Evolutionary conservation across 139 green algal species (phyloP).

Genomic region (Protoeuglena noctilucae): DNA sequence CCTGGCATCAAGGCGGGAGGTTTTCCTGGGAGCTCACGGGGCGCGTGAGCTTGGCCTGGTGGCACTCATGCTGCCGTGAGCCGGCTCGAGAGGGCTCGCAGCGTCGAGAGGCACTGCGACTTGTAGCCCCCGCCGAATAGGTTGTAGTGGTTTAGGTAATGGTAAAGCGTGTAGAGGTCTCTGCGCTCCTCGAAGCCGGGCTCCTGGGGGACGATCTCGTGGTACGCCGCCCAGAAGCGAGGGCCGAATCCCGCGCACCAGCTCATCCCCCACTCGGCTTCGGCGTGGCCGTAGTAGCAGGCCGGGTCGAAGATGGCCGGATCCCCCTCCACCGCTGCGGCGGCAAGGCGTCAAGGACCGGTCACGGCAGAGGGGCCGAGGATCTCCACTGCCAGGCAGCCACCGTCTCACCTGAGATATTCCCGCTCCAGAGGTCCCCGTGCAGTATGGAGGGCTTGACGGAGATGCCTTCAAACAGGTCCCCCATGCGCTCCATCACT

Average conservation of each 20-base stretch:
- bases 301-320: slow-evolving; percentile 70
- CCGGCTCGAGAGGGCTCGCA: too few species aligned
- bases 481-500: slow-evolving; percentile 53
- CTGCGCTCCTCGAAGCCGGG: slow-evolving; percentile 50
- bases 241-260: slow-evolving; percentile 51
- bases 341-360: too few species aligned
- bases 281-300: slow-evolving; percentile 77
- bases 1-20: too few species aligned
- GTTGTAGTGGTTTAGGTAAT: slow-evolving; percentile 88
- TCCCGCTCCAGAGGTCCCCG: slow-evolving; percentile 92
- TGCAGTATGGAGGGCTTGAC: slow-evolving; percentile 73
- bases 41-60: too few species aligned
- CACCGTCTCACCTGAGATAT: too few species aligned
- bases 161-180: slow-evolving; percentile 76
- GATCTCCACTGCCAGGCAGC: too few species aligned
- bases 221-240: slow-evolving; percentile 41
- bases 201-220: slow-evolving; percentile 46
- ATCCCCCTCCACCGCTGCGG: slow-evolving; percentile 35
- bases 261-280: slow-evolving; percentile 94
- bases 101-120: too few species aligned
- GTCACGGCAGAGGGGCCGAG: too few species aligned
- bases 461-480: slow-evolving; percentile 53
- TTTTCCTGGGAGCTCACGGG: too few species aligned
- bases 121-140: slow-evolving; percentile 63
- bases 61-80: too few species aligned